phyloP scores from a whole-genome alignment of 2,329 filamentous ascomycete species.

The Alternaria sp. region DNA sequence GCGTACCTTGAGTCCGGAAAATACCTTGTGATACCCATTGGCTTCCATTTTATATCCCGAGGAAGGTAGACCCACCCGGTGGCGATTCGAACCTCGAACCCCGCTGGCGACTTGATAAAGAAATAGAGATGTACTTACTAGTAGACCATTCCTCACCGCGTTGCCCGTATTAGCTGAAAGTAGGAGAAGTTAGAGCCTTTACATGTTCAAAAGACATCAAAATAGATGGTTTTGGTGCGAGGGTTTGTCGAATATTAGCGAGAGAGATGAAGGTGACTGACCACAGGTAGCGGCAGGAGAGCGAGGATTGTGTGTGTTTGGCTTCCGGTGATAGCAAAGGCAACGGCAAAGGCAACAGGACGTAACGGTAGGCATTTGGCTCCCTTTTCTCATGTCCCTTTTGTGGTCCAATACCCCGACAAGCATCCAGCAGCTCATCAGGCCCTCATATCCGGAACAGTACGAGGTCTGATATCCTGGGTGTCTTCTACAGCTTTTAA shows the following conservation, averaged over 20 bases:
- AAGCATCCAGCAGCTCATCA: not conserved
- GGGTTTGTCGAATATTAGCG: not conserved
- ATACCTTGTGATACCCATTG: not conserved
- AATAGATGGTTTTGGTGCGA: not conserved
- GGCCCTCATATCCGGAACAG: not conserved
- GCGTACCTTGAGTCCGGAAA: not conserved
- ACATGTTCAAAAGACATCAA: not conserved
- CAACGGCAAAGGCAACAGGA: not conserved
- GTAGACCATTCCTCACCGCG: not conserved
- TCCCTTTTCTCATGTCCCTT: not conserved
- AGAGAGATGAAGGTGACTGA: not conserved
- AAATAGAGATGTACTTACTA: not conserved
- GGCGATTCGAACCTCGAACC: not conserved
- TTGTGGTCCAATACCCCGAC: not conserved
- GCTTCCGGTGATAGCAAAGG: not conserved
- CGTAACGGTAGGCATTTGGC: not conserved
- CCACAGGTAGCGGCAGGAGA: not conserved
- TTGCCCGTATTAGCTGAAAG: not conserved
- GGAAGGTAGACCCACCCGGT: not conserved
- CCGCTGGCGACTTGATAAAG: not conserved
- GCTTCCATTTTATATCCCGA: not conserved
- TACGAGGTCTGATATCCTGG: not conserved
- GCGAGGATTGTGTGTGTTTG: slow-evolving; percentile 1
- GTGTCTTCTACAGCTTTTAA: not conserved
- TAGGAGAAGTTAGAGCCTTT: not conserved